Base-by-base conservation (phyloP, 2,329 filamentous ascomycete species). In the Mycosphaerella sp. region DNA sequence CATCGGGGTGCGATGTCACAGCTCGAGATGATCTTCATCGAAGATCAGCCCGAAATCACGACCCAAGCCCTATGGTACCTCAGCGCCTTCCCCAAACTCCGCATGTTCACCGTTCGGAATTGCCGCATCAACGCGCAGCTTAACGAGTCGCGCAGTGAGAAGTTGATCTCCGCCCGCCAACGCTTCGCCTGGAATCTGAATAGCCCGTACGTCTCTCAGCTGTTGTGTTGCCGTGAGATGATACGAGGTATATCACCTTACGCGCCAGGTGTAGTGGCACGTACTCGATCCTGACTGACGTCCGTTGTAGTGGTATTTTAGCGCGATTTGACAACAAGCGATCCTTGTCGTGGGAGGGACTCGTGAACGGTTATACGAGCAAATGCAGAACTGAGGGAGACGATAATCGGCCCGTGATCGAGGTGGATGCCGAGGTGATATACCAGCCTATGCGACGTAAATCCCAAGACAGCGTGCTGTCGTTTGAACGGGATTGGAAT, bases 1-100 rank as follows among this genome's bases (percentile, higher is more conserved):
- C 45, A 55, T 4, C 23, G 45, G 7, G 57, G 54, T 7, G 54
- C 60, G 2, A 56, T 66, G 26, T 23, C 45, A 1, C 53, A 51
- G 14, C 56, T 66, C 6, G 38, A 61, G 34, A 43, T 42, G 11
- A 45, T 66, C 3, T 60, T 61, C 44, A 34, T 63, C 12, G 51
- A 53, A 14, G 50, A 34, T 9, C 53, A 58, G 17, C 4, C 23
- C 8, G 48, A 48, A 4, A 42, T 63, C n/a, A 56, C 58, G 1
- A 9, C 26, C 12, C 53, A 45, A 40, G 45, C 54, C 17, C 41
- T 66, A 31, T 47, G 52, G 14, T 54, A 58, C 26, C 53, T 66
- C 12, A 46, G 43, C 26, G 10, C 47, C 12, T 63, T 64, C 43
- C 60, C 56, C 17, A 39, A 41, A 8, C 47, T 65, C n/a, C 42